These are phyloP conservation scores for Penstemon eatonii DNA, from an alignment of 257 asterid genomes.

Conservation along the genomic window DNA sequence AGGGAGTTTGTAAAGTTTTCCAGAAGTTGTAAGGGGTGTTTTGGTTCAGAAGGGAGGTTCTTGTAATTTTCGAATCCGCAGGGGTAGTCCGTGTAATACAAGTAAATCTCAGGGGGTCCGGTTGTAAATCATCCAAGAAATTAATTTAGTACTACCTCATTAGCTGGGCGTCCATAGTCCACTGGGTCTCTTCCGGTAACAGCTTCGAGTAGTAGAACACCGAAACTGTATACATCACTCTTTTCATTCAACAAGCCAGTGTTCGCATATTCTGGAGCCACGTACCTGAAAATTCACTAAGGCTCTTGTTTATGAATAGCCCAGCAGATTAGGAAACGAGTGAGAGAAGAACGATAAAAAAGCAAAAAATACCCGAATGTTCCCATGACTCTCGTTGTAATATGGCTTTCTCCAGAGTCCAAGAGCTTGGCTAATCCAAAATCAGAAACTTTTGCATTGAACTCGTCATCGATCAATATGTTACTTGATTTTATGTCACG, in stretches of 20 bases:
- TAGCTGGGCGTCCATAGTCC: slow-evolving; percentile 85
- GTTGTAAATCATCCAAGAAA: too few species aligned
- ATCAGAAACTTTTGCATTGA: slow-evolving; percentile 91
- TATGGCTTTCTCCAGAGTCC: slow-evolving; percentile 92
- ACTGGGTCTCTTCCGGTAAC: slow-evolving; percentile 96
- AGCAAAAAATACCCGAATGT: slow-evolving; percentile 74
- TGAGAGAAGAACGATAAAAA: not conserved
- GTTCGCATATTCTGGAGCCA: slow-evolving; percentile 97
- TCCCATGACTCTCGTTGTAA: slow-evolving; percentile 97
- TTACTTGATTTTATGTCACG: slow-evolving; percentile 98
- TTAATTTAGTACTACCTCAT: slow-evolving; percentile 52
- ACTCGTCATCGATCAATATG: slow-evolving; percentile 77
- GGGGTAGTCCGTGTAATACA: too few species aligned
- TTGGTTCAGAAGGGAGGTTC: too few species aligned
- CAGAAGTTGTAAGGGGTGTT: too few species aligned
- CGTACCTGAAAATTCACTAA: slow-evolving; percentile 62
- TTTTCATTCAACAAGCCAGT: slow-evolving; percentile 89
- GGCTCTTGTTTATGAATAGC: not conserved
- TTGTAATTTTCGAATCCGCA: too few species aligned
- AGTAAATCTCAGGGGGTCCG: too few species aligned
- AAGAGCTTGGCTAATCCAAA: slow-evolving; percentile 96
- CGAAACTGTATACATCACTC: slow-evolving; percentile 92
- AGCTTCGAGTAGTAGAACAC: slow-evolving; percentile 86
- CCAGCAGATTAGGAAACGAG: slow-evolving; percentile 15
- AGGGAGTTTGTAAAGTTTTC: too few species aligned